These are phyloP conservation scores for Schwanniomyces vanrijiae DNA, from an alignment of 805 yeast genomes.

Conservation along the genomic window DNA sequence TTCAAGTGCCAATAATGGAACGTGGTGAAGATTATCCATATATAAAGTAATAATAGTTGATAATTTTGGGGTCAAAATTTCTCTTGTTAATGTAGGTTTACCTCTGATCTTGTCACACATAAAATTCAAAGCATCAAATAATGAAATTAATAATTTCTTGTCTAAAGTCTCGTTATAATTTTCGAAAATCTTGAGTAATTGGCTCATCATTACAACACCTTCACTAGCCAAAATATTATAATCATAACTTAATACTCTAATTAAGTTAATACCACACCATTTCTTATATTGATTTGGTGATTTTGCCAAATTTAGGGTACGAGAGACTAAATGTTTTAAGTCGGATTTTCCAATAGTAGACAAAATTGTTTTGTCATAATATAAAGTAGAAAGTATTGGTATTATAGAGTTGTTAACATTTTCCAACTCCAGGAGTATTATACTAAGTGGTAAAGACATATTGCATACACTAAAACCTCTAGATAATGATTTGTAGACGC, in stretches of 20 bases:
- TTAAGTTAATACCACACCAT: slow-evolving; percentile 62
- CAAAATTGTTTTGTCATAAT: slow-evolving; percentile 30
- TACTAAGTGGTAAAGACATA: slow-evolving; percentile 7
- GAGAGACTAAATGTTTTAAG: slow-evolving; percentile 48
- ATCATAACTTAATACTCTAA: slow-evolving; percentile 42
- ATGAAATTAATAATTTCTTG: slow-evolving; percentile 30
- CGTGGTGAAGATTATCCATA: slow-evolving; percentile 37
- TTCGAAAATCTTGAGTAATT: slow-evolving; percentile 42
- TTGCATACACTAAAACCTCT: not conserved
- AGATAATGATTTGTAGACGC: not conserved
- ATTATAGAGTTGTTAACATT: slow-evolving; percentile 23
- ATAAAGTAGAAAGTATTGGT: slow-evolving; percentile 31
- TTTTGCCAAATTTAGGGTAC: slow-evolving; percentile 30
- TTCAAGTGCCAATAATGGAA: slow-evolving; percentile 33
- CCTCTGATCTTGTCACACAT: slow-evolving; percentile 59
- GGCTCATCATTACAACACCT: slow-evolving; percentile 39
- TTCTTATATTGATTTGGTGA: slow-evolving; percentile 37
- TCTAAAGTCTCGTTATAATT: slow-evolving; percentile 36
- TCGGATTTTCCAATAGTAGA: slow-evolving; percentile 49
- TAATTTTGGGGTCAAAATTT: slow-evolving; percentile 76
- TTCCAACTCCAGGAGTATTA: slow-evolving; percentile 28
- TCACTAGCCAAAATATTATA: slow-evolving; percentile 39
- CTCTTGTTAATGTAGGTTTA: slow-evolving; percentile 82
- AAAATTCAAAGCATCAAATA: slow-evolving; percentile 40
- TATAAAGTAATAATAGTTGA: slow-evolving; percentile 57